Base-by-base conservation (phyloP, 2,329 filamentous ascomycete genomes). In the Elsinoe arachidis region DNA sequence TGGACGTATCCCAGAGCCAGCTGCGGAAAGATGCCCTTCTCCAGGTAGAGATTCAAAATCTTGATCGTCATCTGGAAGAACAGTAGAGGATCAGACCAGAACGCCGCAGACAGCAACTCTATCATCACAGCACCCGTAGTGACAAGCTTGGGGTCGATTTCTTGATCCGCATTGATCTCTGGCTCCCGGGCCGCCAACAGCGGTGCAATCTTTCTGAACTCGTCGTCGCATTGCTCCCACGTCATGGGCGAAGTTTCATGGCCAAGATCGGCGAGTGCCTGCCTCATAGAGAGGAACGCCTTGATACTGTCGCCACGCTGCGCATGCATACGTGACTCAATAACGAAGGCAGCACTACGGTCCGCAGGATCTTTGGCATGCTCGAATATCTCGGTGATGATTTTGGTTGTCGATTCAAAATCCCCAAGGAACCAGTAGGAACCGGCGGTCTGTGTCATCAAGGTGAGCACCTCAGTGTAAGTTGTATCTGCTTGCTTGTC, bases 401-500 rank as follows among this genome's bases (percentile, higher is more conserved):
- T 73, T 26, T 78, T 75, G 41, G 85, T 80, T 19, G 89, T 87
- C 55, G 85, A 80, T 1, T 79, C 74, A 59, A 85, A 82, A 62
- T 90, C 82, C 3, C 84, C 84, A 75, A 91, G 86, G 65, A 88
- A 90, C 66, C 90, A 83, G 63, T 88, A 86, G 67, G 88, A 90
- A 69, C 96, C 90, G 2, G 90, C 88, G 3, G 88, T 83, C 55
- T 87, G 83, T 3, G 90, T 83, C 68, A 89, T 85, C 1, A 95
- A 76, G 61, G 86, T 84, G 61, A 95, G 77, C 0, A 90, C 95
- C 72, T 97, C 92, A 10, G 90, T 84, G 65, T 96, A 96, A 46
- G 83, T 86, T 0, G 87, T 85, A 67, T 96, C 92, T 4, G 81
- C 78, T 12, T 74, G 70, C 5, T 76, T 77, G 5, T 59, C 49